phyloP scores from a whole-genome alignment of 1,139 yeast genomes.

The Hyphopichia pseudoburtonii region DNA sequence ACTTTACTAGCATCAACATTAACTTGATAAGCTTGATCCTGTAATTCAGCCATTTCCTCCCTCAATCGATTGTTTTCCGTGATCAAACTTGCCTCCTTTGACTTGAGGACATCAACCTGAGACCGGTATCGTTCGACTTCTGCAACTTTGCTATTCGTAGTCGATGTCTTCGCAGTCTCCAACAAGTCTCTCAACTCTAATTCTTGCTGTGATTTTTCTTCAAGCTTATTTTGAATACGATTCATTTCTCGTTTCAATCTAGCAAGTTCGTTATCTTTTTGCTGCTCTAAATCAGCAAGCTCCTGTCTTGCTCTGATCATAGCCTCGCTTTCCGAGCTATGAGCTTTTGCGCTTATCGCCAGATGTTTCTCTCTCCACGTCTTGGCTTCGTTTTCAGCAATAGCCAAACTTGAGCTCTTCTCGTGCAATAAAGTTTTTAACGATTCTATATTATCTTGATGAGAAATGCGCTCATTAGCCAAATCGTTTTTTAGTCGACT shows the following conservation, averaged over 20 bases:
- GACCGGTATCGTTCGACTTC: conserved; percentile 3
- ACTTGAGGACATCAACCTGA: conserved; percentile 22
- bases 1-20: conserved; percentile 14
- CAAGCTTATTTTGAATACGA: conserved; percentile 1
- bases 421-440: conserved; percentile 1
- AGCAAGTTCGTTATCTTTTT: conserved; percentile 12
- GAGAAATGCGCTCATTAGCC: conserved; percentile 1
- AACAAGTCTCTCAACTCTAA: conserved; percentile 3
- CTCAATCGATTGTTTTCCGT: conserved; percentile 19
- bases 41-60: conserved; percentile 17
- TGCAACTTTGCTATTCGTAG: conserved; percentile 1
- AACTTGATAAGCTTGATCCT: conserved; percentile 19
- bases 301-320: conserved; percentile 9
- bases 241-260: conserved; percentile 7
- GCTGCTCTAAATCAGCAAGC: conserved; percentile 9
- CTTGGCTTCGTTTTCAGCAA: conserved; percentile 4
- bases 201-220: conserved; percentile 1
- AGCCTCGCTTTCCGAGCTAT: conserved; percentile 6
- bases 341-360: conserved; percentile 5
- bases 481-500: not conserved
- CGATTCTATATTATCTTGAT: not conserved
- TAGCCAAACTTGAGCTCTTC: not conserved
- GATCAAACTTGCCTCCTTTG: conserved; percentile 16
- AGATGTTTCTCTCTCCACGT: conserved; percentile 10
- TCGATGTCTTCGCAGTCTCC: not conserved